phyloP scores from a whole-genome alignment of 2,329 filamentous ascomycete genomes.

The Raffaelea deltoideospora region DNA sequence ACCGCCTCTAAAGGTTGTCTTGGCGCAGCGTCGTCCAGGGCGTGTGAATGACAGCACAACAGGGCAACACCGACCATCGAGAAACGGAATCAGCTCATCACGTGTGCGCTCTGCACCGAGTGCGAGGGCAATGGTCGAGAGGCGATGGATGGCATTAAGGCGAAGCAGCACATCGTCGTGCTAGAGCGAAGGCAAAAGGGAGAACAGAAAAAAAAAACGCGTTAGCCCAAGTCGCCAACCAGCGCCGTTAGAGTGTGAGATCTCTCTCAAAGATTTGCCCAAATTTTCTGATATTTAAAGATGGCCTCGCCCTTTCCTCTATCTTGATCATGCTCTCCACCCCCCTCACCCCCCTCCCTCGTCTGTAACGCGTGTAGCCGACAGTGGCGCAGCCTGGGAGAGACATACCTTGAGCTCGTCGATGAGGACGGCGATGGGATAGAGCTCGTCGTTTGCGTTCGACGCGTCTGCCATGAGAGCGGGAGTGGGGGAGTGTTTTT shows the following conservation, averaged over 20 bases:
- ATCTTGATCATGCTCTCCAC: no score
- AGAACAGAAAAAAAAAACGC: conserved; percentile 1
- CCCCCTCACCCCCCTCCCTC: no score
- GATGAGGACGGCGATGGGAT: conserved; percentile 98
- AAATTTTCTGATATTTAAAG: no score
- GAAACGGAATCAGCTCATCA: conserved; percentile 96
- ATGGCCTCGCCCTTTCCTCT: no score
- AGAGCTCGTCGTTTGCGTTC: conserved; percentile 94
- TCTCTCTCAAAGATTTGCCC: no score
- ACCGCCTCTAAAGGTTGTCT: no score
- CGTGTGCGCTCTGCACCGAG: conserved; percentile 91
- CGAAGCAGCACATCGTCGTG: conserved; percentile 97
- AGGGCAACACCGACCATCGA: conserved; percentile 62
- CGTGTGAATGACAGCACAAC: no score
- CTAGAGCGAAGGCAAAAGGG: conserved; percentile 30
- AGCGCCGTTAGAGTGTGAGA: no score
- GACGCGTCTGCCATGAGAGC: conserved; percentile 73
- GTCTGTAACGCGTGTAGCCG: conserved; percentile 8
- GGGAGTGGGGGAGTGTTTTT: no score
- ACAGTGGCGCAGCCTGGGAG: no score
- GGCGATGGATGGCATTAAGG: conserved; percentile 94
- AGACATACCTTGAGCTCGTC: conserved; percentile 83
- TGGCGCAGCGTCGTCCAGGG: background rate
- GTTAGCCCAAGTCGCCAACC: conserved; percentile 1
- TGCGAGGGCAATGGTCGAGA: conserved; percentile 95